Evolutionary conservation across 2,329 filamentous ascomycete species (phyloP).

Genomic region (Aulographum hederae): DNA sequence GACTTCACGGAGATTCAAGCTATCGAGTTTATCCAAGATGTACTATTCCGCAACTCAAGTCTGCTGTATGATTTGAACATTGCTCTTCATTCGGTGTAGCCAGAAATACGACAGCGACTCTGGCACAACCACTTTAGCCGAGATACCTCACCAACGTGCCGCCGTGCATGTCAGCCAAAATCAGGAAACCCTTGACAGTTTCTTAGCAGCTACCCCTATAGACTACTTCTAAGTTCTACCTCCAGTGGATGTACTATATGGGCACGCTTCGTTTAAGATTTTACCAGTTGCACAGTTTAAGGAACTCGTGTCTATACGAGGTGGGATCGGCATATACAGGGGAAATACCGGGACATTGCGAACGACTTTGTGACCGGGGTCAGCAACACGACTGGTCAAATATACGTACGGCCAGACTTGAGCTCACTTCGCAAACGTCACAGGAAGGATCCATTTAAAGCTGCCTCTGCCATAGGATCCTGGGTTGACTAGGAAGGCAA

Average conservation of each 20-base stretch:
- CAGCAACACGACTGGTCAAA: conserved; percentile 42
- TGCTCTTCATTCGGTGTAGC: too few species aligned
- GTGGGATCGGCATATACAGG: conserved; percentile 40
- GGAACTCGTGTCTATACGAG: conserved; percentile 15
- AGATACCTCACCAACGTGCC: too few species aligned
- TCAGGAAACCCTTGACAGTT: too few species aligned
- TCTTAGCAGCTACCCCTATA: too few species aligned
- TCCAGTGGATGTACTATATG: conserved; percentile 67
- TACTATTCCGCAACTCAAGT: conserved; percentile 65
- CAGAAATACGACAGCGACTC: too few species aligned
- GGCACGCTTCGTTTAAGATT: conserved; percentile 44
- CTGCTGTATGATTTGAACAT: conserved; percentile 48
- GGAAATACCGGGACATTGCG: conserved; percentile 46
- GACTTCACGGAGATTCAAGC: conserved; percentile 45
- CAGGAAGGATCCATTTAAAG: conserved; percentile 25
- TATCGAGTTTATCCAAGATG: conserved; percentile 41
- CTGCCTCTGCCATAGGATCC: conserved; percentile 48
- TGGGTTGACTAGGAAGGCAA: conserved; percentile 41
- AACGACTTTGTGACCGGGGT: conserved; percentile 40
- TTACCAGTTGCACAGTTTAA: conserved; percentile 37
- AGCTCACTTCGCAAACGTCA: conserved; percentile 37
- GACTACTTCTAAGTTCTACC: too few species aligned
- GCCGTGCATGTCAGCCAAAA: too few species aligned
- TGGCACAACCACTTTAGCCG: too few species aligned
- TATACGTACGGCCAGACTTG: conserved; percentile 48